A percentile compares a stretch with the other conserved stretches of the same genome.
Evolutionary conservation across 1,284 basidiomycete genomes (phyloP).

Genomic region (Macrocybe sp.): DNA sequence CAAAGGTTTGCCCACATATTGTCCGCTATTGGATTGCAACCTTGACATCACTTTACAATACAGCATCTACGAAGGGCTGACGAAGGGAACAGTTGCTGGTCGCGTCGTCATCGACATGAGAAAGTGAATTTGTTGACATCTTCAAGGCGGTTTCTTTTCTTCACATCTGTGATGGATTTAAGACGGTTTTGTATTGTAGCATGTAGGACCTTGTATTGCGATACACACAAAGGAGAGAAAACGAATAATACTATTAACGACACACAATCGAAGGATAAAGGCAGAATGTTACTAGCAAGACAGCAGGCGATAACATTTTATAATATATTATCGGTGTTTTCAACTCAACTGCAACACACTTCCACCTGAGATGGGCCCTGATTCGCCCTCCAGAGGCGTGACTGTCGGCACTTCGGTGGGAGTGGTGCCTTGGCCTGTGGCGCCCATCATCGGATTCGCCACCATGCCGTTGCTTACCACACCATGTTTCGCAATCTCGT

Average conservation of each 20-base stretch:
- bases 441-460: conserved; percentile 29
- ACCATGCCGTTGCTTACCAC: conserved; percentile 10
- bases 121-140: neutral
- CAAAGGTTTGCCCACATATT: conserved; percentile 28
- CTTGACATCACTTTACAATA: neutral
- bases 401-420: conserved; percentile 43
- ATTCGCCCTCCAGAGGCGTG: conserved; percentile 33
- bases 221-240: conserved; percentile 6
- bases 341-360: conserved; percentile 41
- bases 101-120: conserved; percentile 15
- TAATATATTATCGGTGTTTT: conserved; percentile 7
- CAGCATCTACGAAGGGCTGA: conserved; percentile 13
- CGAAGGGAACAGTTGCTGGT: conserved; percentile 11
- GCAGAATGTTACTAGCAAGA: neutral
- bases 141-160: neutral
- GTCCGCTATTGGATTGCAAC: neutral
- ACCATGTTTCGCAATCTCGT: conserved; percentile 55
- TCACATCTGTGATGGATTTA: neutral
- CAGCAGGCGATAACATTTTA: neutral
- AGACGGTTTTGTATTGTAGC: neutral
- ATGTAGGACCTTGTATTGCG: neutral
- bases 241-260: neutral
- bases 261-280: no score
- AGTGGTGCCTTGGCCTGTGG: conserved; percentile 52
- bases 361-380: conserved; percentile 41